These are phyloP conservation scores for Schoenoplectus tabernaemontani DNA, from an alignment of 202 grass and related monocot genomes.

Conservation along the genomic window DNA sequence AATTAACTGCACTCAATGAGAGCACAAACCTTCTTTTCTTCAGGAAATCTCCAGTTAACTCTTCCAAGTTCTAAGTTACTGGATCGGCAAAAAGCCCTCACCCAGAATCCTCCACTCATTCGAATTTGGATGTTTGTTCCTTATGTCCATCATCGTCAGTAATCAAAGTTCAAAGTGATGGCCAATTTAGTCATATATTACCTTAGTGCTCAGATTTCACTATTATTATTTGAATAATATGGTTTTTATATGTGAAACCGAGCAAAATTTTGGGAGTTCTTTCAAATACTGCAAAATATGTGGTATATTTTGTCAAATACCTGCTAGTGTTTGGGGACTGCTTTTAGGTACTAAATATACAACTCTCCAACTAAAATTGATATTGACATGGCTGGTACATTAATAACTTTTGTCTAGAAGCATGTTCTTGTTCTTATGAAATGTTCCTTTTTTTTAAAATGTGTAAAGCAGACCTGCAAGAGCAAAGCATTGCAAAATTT, in stretches of 20 bases:
- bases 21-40: not conserved
- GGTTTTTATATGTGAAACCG: not conserved
- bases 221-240: not conserved
- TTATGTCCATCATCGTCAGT: not conserved
- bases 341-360: not conserved
- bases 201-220: not conserved
- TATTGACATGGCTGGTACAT: not conserved
- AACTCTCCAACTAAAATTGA: not conserved
- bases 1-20: not conserved
- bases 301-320: not conserved
- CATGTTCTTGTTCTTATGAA: not conserved
- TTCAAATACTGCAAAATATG: not conserved
- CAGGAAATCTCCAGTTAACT: not conserved
- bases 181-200: not conserved
- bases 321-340: not conserved
- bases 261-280: not conserved
- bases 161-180: not conserved
- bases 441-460: slow-evolving; percentile 30
- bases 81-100: not conserved
- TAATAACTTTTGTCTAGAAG: not conserved
- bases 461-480: slow-evolving; percentile 72
- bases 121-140: not conserved
- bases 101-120: not conserved
- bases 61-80: not conserved
- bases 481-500: slow-evolving; percentile 97